Base-by-base conservation (phyloP, 1,139 yeast genomes). In the Debaryomyces sp. region DNA sequence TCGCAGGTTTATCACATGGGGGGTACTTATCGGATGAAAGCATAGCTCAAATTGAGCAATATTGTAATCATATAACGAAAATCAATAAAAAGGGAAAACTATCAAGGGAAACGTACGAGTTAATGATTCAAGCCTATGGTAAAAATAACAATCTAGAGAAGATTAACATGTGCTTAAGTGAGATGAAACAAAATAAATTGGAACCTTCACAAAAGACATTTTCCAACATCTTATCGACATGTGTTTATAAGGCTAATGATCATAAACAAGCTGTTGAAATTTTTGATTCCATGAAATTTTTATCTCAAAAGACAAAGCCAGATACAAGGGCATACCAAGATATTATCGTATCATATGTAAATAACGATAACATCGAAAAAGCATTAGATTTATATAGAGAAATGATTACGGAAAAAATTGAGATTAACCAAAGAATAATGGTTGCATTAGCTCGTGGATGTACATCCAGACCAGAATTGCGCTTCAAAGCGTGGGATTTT, bases 261-360 rank as follows among this genome's bases (percentile, higher is more conserved):
- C 82, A 76, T 54, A 67, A 75, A 32, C 84, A 81, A 54, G 96
- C 96, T 0, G 79, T 81, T 49, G 83, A 84, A 45, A 74, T 89
- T 1, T 94, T 94, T 63, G 94, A 87, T 57, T 82, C 90, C 54
- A 85, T 94, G 91, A 92, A 90, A 63, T 92, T 89, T 62, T 67
- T 87, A 53, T 83, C 95, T 0, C 62, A 74, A 6, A 67, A 71
- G 29, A 81, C 89, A 2, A 79, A 80, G 46, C 97, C 98, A 0
- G 87, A 84, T 44, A 63, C 81, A 0, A 67, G 72, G 18, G 82
- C 90, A 1, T 94, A 90, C 64, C 84, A 85, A 51, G 81, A 87
- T 13, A 80, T 91, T 68, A 79, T 92, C 21, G 76, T 83, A 7
- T 75, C 90, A 1, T 83, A 89, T 51, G 80, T 85, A 5, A 79